A percentile compares a stretch with the other conserved stretches of the same genome.
phyloP scores from a whole-genome alignment of 2,329 filamentous ascomycete species.

The Epichloe aotearoae region DNA sequence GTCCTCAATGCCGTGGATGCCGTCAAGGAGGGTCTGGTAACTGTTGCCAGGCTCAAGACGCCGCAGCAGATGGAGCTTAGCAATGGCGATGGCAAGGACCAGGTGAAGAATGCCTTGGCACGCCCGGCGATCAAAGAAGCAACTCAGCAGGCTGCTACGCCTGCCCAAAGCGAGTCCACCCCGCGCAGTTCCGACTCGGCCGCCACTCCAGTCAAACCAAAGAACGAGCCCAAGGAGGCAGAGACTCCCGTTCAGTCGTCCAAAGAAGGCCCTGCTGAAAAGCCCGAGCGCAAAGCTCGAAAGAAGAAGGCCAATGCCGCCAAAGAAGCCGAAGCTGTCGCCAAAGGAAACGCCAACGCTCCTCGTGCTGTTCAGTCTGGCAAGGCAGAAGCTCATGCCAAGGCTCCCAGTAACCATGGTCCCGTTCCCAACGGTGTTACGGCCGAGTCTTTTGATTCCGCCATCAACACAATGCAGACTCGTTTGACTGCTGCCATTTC shows the following conservation, averaged over 20 bases:
- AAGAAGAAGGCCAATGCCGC: slow-evolving; percentile 53
- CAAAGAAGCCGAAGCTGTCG: slow-evolving; percentile 30
- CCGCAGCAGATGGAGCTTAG: slow-evolving; percentile 28
- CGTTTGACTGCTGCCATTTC: slow-evolving; percentile 37
- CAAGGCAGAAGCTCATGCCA: slow-evolving; percentile 16
- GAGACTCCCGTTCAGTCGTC: slow-evolving; percentile 27
- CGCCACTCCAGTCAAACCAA: slow-evolving; percentile 23
- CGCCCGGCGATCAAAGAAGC: slow-evolving; percentile 18
- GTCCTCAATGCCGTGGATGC: slow-evolving; percentile 69
- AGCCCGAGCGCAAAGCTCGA: slow-evolving; percentile 44
- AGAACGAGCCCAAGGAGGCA: slow-evolving; percentile 34
- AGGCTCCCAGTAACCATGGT: slow-evolving; percentile 16
- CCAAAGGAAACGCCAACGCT: slow-evolving; percentile 26
- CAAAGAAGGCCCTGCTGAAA: slow-evolving; percentile 35
- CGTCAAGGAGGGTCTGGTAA: slow-evolving; percentile 58
- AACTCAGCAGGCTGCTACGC: slow-evolving; percentile 11
- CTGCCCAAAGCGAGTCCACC: slow-evolving; percentile 13
- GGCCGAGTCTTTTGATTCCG: slow-evolving; percentile 35
- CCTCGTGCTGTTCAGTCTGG: slow-evolving; percentile 19
- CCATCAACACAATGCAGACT: slow-evolving; percentile 41
- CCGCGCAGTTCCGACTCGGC: slow-evolving; percentile 20
- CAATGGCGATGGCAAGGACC: slow-evolving; percentile 23
- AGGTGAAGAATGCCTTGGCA: slow-evolving; percentile 23
- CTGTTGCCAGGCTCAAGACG: slow-evolving; percentile 55
- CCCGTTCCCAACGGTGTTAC: slow-evolving; percentile 20